Evolutionary conservation across 169 alveolate species (phyloP).

Genomic region (Cryptosporidium sp.): DNA sequence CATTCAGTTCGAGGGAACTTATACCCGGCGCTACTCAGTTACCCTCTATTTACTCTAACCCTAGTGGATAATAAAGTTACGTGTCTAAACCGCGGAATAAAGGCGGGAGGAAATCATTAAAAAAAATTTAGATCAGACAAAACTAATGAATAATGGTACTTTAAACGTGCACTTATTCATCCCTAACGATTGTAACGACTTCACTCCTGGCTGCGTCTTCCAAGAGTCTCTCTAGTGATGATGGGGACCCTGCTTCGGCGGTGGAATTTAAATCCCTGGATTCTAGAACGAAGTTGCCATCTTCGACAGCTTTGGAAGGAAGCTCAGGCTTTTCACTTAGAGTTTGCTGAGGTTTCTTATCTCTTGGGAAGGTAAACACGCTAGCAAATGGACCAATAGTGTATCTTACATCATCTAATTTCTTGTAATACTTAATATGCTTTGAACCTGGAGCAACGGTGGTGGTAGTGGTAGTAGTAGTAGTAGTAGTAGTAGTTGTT

Average conservation of each 20-base stretch:
- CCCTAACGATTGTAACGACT: background rate
- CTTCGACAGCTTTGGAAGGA: background rate
- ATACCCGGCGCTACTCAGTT: background rate
- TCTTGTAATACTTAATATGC: background rate
- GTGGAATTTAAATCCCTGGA: background rate
- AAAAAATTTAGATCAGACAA: background rate
- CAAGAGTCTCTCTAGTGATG: background rate
- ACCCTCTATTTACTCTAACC: background rate
- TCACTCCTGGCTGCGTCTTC: background rate
- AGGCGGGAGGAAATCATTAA: background rate
- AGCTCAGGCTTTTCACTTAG: background rate
- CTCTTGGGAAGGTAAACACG: background rate
- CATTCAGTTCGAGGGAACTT: background rate
- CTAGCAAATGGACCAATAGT: constrained; percentile 25
- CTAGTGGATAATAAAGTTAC: constrained; percentile 40
- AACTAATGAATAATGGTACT: background rate
- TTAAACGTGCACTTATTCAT: background rate
- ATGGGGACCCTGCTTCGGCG: background rate
- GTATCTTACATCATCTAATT: background rate
- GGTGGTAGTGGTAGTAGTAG: constrained; percentile 36
- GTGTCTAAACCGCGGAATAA: constrained; percentile 16
- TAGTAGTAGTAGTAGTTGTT: background rate
- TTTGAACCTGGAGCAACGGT: background rate
- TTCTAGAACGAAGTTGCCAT: background rate
- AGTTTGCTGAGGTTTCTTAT: background rate